Percentiles rank a stretch among this genome's conserved stretches.
These are phyloP conservation scores for Phytophthora chlamydospora DNA, from an alignment of 352 stramenopile genomes.

Conservation along the genomic window DNA sequence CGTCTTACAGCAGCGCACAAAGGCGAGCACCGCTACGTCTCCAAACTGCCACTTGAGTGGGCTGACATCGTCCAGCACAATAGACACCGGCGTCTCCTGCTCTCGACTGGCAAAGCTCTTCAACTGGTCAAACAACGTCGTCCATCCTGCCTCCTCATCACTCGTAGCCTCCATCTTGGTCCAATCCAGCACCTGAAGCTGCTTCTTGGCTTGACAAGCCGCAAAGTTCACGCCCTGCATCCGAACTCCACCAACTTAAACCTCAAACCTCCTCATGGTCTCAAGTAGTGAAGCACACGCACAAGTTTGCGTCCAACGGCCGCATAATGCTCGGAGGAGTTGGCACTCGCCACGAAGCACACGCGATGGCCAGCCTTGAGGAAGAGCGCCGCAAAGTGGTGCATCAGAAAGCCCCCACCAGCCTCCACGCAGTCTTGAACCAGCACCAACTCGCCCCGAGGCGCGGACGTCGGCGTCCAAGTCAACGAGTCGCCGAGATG, in stretches of 20 bases:
- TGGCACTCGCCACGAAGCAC: slow-evolving; percentile 56
- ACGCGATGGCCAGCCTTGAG: slow-evolving; percentile 74
- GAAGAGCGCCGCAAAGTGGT: slow-evolving; percentile 77
- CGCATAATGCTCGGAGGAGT: slow-evolving; percentile 64
- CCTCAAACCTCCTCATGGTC: background rate
- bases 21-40: slow-evolving; percentile 43
- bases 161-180: slow-evolving; percentile 26
- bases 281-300: background rate
- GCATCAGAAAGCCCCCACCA: slow-evolving; percentile 62
- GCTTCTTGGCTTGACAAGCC: slow-evolving; percentile 36
- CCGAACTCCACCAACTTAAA: background rate
- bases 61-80: slow-evolving; percentile 75
- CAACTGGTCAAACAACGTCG: slow-evolving; percentile 45
- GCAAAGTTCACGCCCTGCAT: slow-evolving; percentile 61
- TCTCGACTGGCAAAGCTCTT: slow-evolving; percentile 10
- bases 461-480: slow-evolving; percentile 57
- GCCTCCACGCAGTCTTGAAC: slow-evolving; percentile 67
- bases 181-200: slow-evolving; percentile 51
- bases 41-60: slow-evolving; percentile 68
- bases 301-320: slow-evolving; percentile 76
- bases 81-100: slow-evolving; percentile 30
- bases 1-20: slow-evolving; percentile 71
- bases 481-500: slow-evolving; percentile 55
- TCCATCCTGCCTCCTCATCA: slow-evolving; percentile 14
- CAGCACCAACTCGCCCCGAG: slow-evolving; percentile 58